These are phyloP conservation scores for Cichorium intybus DNA, from an alignment of 140 eudicot genomes.

Conservation along the genomic window DNA sequence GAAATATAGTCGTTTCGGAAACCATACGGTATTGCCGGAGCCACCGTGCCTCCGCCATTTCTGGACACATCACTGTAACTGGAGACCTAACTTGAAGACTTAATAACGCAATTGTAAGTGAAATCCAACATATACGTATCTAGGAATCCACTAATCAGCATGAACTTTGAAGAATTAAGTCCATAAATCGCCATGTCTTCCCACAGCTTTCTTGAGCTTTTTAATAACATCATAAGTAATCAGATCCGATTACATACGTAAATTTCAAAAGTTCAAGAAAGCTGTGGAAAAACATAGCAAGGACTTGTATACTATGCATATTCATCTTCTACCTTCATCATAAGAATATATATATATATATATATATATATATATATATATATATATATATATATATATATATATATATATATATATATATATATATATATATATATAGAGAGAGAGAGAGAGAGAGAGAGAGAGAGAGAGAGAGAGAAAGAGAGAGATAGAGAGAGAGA, in stretches of 20 bases:
- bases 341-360: no score
- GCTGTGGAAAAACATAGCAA: constrained; percentile 48
- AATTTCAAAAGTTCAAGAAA: constrained; percentile 42
- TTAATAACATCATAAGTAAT: not conserved
- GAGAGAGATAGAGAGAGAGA: constrained; percentile 10
- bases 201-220: constrained; percentile 55
- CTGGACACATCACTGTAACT: not conserved
- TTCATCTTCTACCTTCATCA: constrained; percentile 9
- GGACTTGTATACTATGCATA: constrained; percentile 26
- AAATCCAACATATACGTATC: not conserved
- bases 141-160: not conserved
- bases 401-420: no score
- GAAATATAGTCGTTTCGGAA: not conserved
- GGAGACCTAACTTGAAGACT: not conserved
- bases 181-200: constrained; percentile 34
- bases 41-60: not conserved
- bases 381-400: no score
- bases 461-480: no score
- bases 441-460: no score
- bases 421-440: no score
- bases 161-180: constrained; percentile 20
- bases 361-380: no score
- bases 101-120: not conserved
- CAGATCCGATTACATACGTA: not conserved
- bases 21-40: not conserved